These are phyloP conservation scores for Cystoisospora suis DNA, from an alignment of 169 alveolate species.

Conservation along the genomic window DNA sequence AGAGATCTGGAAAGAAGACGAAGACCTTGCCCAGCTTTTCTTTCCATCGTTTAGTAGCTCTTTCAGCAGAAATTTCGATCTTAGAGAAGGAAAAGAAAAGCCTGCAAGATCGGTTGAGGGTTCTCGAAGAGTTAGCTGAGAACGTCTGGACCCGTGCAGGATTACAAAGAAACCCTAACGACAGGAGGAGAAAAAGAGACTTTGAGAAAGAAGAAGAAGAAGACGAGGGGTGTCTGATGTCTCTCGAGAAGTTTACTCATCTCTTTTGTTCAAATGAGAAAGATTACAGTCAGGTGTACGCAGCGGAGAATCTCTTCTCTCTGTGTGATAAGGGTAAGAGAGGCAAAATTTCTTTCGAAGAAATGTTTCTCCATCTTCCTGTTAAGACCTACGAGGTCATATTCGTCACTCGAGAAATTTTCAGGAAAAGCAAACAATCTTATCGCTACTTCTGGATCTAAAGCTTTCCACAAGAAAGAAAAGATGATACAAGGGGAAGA, in stretches of 20 bases:
- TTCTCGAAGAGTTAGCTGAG: not conserved
- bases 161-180: not conserved
- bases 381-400: not conserved
- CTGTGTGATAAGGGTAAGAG: not conserved
- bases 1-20: no score
- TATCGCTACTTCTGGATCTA: slow-evolving; percentile 18
- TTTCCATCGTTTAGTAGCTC: not conserved
- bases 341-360: not conserved
- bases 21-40: no score
- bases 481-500: no score
- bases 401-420: not conserved
- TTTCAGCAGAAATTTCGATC: not conserved
- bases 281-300: not conserved
- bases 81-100: not conserved
- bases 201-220: no score
- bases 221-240: no score
- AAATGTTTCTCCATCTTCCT: not conserved
- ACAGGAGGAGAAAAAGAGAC: no score
- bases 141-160: not conserved
- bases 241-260: not conserved
- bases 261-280: not conserved
- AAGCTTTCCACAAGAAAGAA: not conserved
- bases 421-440: not conserved
- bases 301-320: not conserved
- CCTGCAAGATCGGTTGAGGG: not conserved